These are phyloP conservation scores for Ilex paraguariensis DNA, from an alignment of 305 asterid species.

Conservation along the genomic window DNA sequence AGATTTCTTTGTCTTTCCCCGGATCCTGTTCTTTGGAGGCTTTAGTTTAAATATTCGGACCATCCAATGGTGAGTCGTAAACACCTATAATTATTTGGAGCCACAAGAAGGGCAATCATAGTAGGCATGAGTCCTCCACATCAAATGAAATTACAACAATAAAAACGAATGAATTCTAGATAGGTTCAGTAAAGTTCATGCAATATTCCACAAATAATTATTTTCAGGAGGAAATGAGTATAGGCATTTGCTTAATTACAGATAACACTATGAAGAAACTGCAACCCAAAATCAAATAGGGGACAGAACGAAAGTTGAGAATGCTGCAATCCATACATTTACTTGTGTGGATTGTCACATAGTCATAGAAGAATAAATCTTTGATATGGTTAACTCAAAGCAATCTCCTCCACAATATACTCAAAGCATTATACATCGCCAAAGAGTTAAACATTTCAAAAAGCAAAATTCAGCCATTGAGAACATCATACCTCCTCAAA, in stretches of 20 bases:
- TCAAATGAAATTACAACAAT: background rate
- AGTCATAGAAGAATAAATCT: too few relatives aligned
- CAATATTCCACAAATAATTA: background rate
- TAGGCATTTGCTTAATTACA: too few relatives aligned
- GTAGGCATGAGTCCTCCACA: constrained; percentile 1
- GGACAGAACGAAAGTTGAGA: too few relatives aligned
- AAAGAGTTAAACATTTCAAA: too few relatives aligned
- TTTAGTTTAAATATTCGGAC: constrained; percentile 90
- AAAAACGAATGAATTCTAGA: background rate
- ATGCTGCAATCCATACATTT: too few relatives aligned
- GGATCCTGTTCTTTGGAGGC: constrained; percentile 79
- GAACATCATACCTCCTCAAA: constrained; percentile 75
- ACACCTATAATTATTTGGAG: constrained; percentile 42
- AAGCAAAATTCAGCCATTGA: too few relatives aligned
- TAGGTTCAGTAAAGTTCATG: background rate
- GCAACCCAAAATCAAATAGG: too few relatives aligned
- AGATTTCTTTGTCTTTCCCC: constrained; percentile 89
- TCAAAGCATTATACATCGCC: too few relatives aligned
- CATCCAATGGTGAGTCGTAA: constrained; percentile 99
- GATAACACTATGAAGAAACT: too few relatives aligned
- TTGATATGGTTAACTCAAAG: background rate
- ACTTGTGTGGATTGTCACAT: too few relatives aligned
- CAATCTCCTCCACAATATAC: too few relatives aligned
- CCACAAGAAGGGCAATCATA: constrained; percentile 5
- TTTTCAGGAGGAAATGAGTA: too few relatives aligned